phyloP scores from a whole-genome alignment of 2,329 filamentous ascomycete species.

The Beauveria caledonica region DNA sequence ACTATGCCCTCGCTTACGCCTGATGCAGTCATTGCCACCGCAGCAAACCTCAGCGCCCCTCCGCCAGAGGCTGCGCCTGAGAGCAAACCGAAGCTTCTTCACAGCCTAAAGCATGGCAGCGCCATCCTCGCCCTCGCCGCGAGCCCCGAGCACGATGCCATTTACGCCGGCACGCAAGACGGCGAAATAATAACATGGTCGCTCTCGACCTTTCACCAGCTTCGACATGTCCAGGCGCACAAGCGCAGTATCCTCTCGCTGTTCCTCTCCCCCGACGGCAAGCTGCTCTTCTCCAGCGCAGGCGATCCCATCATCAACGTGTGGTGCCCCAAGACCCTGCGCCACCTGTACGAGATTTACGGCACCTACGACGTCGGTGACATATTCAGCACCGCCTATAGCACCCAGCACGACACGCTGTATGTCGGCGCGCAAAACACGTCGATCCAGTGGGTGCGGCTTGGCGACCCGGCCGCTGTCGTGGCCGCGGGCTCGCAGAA shows the following conservation, averaged over 20 bases:
- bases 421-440: constrained; percentile 94
- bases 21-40: not conserved
- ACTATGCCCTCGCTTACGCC: constrained; percentile 5
- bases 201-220: constrained; percentile 75
- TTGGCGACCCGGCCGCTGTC: constrained; percentile 54
- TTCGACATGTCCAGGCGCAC: constrained; percentile 76
- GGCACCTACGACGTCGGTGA: constrained; percentile 92
- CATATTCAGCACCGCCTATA: constrained; percentile 92
- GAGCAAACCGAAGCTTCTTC: constrained; percentile 53
- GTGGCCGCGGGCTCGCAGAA: constrained; percentile 55
- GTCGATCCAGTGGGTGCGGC: constrained; percentile 83
- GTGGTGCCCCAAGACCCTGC: constrained; percentile 73
- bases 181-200: constrained; percentile 92
- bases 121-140: constrained; percentile 78
- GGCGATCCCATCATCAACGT: constrained; percentile 92
- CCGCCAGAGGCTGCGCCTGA: constrained; percentile 6
- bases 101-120: constrained; percentile 67
- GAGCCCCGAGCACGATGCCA: constrained; percentile 65
- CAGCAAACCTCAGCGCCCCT: not conserved
- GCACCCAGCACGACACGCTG: constrained; percentile 66
- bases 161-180: constrained; percentile 88
- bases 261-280: constrained; percentile 65
- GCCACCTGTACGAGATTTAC: constrained; percentile 79
- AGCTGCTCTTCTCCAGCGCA: constrained; percentile 81
- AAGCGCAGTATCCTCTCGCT: constrained; percentile 84